phyloP scores from a whole-genome alignment of 352 stramenopile genomes.

The Pythium dissimile region DNA sequence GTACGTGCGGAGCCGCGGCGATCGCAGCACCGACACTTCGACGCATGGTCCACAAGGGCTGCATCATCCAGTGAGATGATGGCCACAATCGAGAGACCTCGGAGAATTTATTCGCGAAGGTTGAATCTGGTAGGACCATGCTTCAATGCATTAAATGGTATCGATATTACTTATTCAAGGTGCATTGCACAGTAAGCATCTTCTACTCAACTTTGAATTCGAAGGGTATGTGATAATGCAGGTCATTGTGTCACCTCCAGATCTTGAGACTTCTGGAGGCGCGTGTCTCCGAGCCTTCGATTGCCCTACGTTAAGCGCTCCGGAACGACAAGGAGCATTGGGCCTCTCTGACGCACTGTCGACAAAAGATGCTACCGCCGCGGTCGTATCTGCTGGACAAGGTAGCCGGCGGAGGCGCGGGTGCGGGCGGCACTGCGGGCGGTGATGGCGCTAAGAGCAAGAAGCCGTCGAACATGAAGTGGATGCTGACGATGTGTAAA shows the following conservation, averaged over 20 bases:
- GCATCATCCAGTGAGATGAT: neutral
- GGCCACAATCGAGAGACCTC: neutral
- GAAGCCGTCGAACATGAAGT: constrained; percentile 44
- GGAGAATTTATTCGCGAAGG: neutral
- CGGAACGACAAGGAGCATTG: neutral
- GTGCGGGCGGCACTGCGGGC: constrained; percentile 26
- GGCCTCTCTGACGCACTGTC: no score
- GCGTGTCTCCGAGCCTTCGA: constrained; percentile 15
- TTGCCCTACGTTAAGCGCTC: neutral
- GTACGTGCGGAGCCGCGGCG: no score
- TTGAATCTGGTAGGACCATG: no score
- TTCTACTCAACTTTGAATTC: neutral
- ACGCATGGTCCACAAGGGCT: no score
- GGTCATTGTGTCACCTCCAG: neutral
- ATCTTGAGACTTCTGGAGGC: constrained; percentile 10
- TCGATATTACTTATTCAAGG: no score
- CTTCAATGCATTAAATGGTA: no score
- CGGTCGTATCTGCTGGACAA: constrained; percentile 74
- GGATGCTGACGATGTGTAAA: constrained; percentile 64
- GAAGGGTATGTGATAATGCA: constrained; percentile 1
- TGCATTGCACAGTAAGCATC: no score
- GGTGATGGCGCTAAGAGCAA: neutral
- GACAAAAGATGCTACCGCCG: constrained; percentile 64
- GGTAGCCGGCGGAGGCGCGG: constrained; percentile 21
- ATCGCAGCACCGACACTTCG: no score